Conservation (phyloP, 768 basidiomycete genomes). For the Trametes gibbosa region DNA sequence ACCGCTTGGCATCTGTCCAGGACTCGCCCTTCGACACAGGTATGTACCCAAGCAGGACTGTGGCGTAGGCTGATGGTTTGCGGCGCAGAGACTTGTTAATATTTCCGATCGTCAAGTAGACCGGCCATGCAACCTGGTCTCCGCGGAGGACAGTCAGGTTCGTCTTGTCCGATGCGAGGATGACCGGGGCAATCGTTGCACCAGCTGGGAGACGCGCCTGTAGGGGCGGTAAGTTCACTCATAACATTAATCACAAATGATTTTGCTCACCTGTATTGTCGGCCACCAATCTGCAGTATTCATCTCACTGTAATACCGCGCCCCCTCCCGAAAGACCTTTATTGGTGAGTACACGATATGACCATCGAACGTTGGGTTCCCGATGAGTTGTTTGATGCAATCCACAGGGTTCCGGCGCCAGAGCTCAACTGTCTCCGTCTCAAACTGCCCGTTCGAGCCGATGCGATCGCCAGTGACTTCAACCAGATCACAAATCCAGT, state of each 20-base stretch:
- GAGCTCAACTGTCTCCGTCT: constrained; percentile 9
- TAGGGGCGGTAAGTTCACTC: too few species aligned
- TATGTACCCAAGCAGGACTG: constrained; percentile 28
- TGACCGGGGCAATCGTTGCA: constrained; percentile 25
- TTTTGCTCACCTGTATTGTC: constrained; percentile 21
- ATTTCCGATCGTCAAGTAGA: constrained; percentile 23
- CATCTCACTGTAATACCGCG: constrained; percentile 7
- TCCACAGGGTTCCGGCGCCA: constrained; percentile 9
- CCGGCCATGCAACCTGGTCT: constrained; percentile 15
- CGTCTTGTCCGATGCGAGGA: constrained; percentile 31
- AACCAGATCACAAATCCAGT: constrained; percentile 4
- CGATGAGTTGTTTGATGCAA: constrained; percentile 1
- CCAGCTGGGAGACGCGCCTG: neutral
- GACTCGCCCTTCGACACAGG: constrained; percentile 28
- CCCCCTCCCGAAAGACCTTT: neutral
- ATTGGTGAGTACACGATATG: neutral
- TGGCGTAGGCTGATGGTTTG: constrained; percentile 11
- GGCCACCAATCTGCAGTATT: constrained; percentile 26
- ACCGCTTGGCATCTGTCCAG: constrained; percentile 13
- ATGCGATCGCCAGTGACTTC: neutral
- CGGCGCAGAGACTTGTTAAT: constrained; percentile 19
- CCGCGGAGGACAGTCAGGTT: constrained; percentile 24
- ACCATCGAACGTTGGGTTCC: constrained; percentile 8
- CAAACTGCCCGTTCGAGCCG: neutral
- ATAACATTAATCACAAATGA: too few species aligned